Evolutionary conservation across 2,329 filamentous ascomycete genomes (phyloP), one percentile per base, ranked within the genome.

Genomic region (Thielaviopsis euricoi): DNA sequence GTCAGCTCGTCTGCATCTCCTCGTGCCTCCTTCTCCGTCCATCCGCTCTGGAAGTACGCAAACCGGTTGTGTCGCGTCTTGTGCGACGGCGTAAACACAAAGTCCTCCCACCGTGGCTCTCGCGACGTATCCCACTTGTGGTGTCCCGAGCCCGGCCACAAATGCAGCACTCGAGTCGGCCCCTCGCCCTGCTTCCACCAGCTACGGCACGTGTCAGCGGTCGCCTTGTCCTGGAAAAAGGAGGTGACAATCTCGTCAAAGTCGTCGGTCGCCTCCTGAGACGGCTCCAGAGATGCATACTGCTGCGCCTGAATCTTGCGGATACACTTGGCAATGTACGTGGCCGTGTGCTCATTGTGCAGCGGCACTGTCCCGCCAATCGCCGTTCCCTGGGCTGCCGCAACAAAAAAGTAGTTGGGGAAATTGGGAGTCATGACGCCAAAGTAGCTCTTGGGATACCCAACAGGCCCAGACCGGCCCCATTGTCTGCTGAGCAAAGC

Each of bases 361-460:
- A 63, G 55, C 1, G 63, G 62, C 10, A 63, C 53, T 1, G 62
- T 61, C 2, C 63, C 63, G 37, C 59, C 59, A 13, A 55, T 17
- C 23, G 58, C 58, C 37, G 61, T 61, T 49, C 59, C 33, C 55
- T 62, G 60, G 26, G 63, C 58, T 25, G 52, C 43, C 10, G 52
- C 48, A 3, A 57, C 55, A 13, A 65, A 68, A 55, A 68, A 69
- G 57, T 69, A 76, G 62, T 76, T 76, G 21, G 75, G 75, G 61
- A 76, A 74, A 1, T 71, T 68, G 0, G 73, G 68, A 6, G 71
- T 72, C 0, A 71, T 70, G 10, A 76, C 62, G 6, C 73, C 73
- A 4, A 76, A 64, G 64, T 78, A 78, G 5, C 68, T 69, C 29
- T 69, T 67, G 10, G 76, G 65, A 62, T 76, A 76, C 6, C 67